Base-by-base conservation (phyloP, 805 yeast species). In the Candida endomychidarum region DNA sequence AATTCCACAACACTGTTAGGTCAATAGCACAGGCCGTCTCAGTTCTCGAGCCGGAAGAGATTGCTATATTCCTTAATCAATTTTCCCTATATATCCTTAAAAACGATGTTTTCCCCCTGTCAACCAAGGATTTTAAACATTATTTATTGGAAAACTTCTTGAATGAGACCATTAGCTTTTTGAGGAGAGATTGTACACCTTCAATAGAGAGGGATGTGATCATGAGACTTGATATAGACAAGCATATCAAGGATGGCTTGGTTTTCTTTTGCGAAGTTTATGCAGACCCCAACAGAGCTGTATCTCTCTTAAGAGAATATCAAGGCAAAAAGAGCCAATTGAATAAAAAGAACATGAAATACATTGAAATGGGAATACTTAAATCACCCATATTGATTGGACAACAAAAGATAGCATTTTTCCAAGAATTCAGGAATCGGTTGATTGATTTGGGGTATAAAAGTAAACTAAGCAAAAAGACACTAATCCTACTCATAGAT, bases 21-120 rank as follows among this genome's bases (percentile, higher is more conserved):
- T 55, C 63, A 7, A 32, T 62, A 16, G 61, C 59, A 2, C 70
- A 63, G 43, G 43, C 57, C 26, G 32, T 64, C 7, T 56, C 70
- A 2, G 42, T 49, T 3, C 40, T 59, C 5, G 46, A 52, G 4
- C 41, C 52, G 2, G 42, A 45, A 2, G 46, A 52, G 32, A 37
- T 53, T 1, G 48, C 60, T 3, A 15, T 3, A 1, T 37, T 52
- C 3, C 30, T 64, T 14, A 52, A 56, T 34, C 37, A 23, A 14
- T 14, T 58, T 10, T 38, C 41, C 31, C 3, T 9, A 4, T 15
- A 4, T 11, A 17, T 40, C 11, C 12, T 12, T 8, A 14, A 12
- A 7, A 11, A 23, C 15, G 18, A 27, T 31, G 37, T 27, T 43
- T 10, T 26, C 41, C 36, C 22, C 41, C 22, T 21, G 27, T n/a